Conservation (phyloP, 352 stramenopile genomes). For the Thraustochytrium striatum region DNA sequence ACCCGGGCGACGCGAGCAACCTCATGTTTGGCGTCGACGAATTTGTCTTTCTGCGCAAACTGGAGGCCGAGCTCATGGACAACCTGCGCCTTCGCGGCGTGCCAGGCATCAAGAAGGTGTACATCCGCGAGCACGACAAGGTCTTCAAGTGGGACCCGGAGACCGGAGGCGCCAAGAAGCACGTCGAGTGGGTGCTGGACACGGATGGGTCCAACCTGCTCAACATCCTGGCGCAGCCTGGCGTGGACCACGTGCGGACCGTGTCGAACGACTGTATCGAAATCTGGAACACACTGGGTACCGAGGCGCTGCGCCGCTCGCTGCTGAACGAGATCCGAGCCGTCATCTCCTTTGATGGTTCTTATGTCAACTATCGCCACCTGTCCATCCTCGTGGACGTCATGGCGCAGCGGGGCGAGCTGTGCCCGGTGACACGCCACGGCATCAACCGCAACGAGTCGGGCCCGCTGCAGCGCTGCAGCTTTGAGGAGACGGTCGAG, state of each 20-base stretch:
- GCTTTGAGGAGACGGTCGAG: slow-evolving; percentile 99
- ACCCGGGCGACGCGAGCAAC: slow-evolving; percentile 72
- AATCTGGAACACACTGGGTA: slow-evolving; percentile 92
- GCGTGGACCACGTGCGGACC: slow-evolving; percentile 92
- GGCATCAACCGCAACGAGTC: slow-evolving; percentile 98
- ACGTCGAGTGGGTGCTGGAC: slow-evolving; percentile 96
- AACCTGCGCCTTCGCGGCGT: slow-evolving; percentile 94
- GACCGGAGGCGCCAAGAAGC: slow-evolving; percentile 82
- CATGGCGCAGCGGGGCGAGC: slow-evolving; percentile 96
- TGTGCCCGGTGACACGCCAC: slow-evolving; percentile 96
- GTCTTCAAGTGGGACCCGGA: slow-evolving; percentile 86
- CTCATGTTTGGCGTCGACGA: slow-evolving; percentile 66
- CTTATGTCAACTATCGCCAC: slow-evolving; percentile 99
- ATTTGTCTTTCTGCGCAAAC: slow-evolving; percentile 76
- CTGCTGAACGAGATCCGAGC: slow-evolving; percentile 93
- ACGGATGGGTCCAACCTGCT: slow-evolving; percentile 98
- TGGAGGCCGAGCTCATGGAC: slow-evolving; percentile 61
- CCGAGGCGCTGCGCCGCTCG: slow-evolving; percentile 77
- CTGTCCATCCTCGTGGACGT: slow-evolving; percentile 95
- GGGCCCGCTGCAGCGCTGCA: slow-evolving; percentile 92
- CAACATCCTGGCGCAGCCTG: slow-evolving; percentile 90
- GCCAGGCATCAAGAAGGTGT: slow-evolving; percentile 96
- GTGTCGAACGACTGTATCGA: slow-evolving; percentile 99
- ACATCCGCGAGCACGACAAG: slow-evolving; percentile 88
- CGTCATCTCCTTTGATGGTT: slow-evolving; percentile 97